Evolutionary conservation across 2,329 filamentous ascomycete genomes (phyloP), one percentile per base, ranked within the genome.

Genomic region (Colletotrichum plurivorum): DNA sequence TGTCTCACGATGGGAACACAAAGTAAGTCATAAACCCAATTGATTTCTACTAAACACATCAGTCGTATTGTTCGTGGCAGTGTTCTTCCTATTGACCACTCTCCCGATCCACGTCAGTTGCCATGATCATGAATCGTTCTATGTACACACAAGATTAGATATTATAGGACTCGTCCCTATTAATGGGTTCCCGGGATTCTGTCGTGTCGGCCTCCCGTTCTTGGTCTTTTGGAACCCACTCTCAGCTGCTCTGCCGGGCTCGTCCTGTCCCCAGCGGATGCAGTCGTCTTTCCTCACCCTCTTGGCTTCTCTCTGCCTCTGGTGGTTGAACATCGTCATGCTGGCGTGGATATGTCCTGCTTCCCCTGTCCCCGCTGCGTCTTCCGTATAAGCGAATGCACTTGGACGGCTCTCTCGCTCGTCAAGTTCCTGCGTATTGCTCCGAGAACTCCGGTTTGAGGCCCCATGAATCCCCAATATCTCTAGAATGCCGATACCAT

Each of bases 401-500:
- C 55, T 72, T 70, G 73, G 73, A 71, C 73, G 72, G 71, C 71
- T 73, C 71, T 72, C 67, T 72, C 61, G 73, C 43, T 67, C 67
- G 63, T 72, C 66, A 67, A 70, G 71, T 71, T 76, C 80, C 77
- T 77, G 77, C 79, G 77, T 74, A 72, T 75, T 82, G 81, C 81
- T 83, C 82, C 82, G 74, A 78, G 75, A 85, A 85, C 83, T 84
- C 84, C 83, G 73, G 63, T 72, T 76, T 72, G 70, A 75, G 78
- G 77, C 79, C 78, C 78, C 75, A 76, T 74, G 76, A 80, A 79
- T 77, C 73, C 74, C 75, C 79, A 79, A 78, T 76, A 78, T 76
- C 79, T 84, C 81, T 84, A 84, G 78, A 80, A 83, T 82, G 80
- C 80, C 78, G 81, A 82, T 83, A 79, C 81, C 81, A 83, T 84